Evolutionary conservation across 768 basidiomycete species (phyloP), one percentile per base, ranked within the genome.

Genomic region (Nevesoporus exiguus): DNA sequence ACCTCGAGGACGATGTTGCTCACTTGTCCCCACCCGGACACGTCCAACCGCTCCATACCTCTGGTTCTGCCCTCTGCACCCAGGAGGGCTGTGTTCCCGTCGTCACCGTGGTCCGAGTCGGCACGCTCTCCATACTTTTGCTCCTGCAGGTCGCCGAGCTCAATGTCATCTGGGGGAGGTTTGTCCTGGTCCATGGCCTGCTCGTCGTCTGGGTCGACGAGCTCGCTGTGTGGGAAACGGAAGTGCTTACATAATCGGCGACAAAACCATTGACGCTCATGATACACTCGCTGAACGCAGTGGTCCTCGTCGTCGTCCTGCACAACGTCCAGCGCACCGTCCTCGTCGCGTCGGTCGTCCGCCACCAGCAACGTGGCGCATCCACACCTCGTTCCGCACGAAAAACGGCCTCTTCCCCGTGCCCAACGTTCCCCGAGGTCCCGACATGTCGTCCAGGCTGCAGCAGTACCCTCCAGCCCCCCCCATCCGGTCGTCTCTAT

Each of bases 1-100:
- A 90, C 90, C 80, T 92, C 88, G 22, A 87, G 66, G 37, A 90
- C 83, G 47, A 91, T 88, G 34, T 77, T 68, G 59, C 75, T 75
- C 10, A 82, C 74, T 62, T 84, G 84, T 1, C 71, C 64, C 86
- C 86, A 88, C 14, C 76, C 51, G 27, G 47, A 58, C 43, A 29
- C 27, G 19, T 15, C 34, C 3, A 2, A 39, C 39, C 61, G 65
- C 47, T 68, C 66, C 2, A 53, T 62, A 8, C 62, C 67, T n/a
- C 65, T 65, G 7, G 63, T 63, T 39, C 69, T 63, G 25, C 60
- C 61, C 30, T 62, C 64, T 40, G 71, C 59, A 19, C 67, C 71
- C 3, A 87, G 70, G 5, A 88, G 69, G 3, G 80, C 80, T 22
- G 65, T 66, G 31, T 64, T 72, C 1, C 75, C 80, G 5, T 77